Percentiles rank a stretch among this genome's conserved stretches.
phyloP scores from a whole-genome alignment of 2,329 filamentous ascomycete genomes.

The Talaromyces funiculosus region DNA sequence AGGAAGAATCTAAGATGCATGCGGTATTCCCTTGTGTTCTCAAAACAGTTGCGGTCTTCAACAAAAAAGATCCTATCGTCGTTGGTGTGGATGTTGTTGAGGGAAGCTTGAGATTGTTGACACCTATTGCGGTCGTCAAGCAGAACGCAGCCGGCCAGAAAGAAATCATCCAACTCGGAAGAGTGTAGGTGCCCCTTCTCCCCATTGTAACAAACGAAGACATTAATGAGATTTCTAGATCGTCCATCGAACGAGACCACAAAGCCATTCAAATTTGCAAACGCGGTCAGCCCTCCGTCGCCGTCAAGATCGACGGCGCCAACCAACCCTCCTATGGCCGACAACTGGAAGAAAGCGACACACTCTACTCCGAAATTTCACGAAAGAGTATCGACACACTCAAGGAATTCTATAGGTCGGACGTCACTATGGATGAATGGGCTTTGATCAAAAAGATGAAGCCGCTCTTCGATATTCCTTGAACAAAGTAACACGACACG shows the following conservation, averaged over 20 bases:
- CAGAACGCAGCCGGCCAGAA: constrained; percentile 74
- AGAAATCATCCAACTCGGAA: constrained; percentile 76
- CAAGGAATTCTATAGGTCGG: constrained; percentile 88
- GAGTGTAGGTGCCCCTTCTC: constrained; percentile 68
- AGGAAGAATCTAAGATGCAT: constrained; percentile 91
- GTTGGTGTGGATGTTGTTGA: constrained; percentile 94
- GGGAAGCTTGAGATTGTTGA: constrained; percentile 77
- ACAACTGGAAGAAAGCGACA: constrained; percentile 87
- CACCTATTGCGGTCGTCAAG: constrained; percentile 83
- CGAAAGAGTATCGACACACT: constrained; percentile 86
- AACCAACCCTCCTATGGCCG: constrained; percentile 93
- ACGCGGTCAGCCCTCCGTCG: constrained; percentile 93
- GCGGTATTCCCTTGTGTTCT: constrained; percentile 97
- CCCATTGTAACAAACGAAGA: not conserved
- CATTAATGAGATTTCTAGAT: constrained; percentile 48
- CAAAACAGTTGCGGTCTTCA: constrained; percentile 86
- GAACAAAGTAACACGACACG: constrained; percentile 23
- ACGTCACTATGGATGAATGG: constrained; percentile 92
- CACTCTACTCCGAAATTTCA: constrained; percentile 80
- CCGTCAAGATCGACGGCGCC: constrained; percentile 91
- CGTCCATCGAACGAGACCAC: constrained; percentile 94
- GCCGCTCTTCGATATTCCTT: constrained; percentile 82
- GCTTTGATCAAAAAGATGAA: constrained; percentile 91
- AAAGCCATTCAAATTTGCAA: constrained; percentile 91
- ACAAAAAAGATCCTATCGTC: constrained; percentile 95